Conservation (phyloP, 768 basidiomycete genomes). For the Piloderma croceum region DNA sequence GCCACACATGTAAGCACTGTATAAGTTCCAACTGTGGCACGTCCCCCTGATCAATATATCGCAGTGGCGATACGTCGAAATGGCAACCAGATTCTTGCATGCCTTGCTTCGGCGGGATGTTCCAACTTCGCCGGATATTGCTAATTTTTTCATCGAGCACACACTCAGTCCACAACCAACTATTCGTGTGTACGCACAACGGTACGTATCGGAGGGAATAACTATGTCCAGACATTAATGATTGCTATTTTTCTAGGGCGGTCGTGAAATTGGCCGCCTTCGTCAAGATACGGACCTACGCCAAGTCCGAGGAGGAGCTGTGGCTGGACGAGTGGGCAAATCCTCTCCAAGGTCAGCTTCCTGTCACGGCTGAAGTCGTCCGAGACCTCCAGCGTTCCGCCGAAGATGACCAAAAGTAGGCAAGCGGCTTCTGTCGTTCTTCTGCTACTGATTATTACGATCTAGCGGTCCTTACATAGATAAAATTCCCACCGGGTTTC, state of each 20-base stretch:
- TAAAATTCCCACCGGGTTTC: constrained; percentile 71
- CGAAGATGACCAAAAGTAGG: constrained; percentile 29
- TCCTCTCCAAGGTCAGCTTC: constrained; percentile 46
- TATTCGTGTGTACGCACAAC: constrained; percentile 60
- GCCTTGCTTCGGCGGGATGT: constrained; percentile 61
- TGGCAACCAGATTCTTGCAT: constrained; percentile 56
- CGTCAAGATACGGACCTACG: constrained; percentile 73
- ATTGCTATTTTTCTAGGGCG: constrained; percentile 38
- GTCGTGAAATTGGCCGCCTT: constrained; percentile 60
- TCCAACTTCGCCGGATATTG: constrained; percentile 45
- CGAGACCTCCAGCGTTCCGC: constrained; percentile 39
- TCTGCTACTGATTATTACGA: constrained; percentile 2
- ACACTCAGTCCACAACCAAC: constrained; percentile 66
- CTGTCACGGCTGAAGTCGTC: constrained; percentile 45
- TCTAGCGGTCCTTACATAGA: constrained; percentile 55
- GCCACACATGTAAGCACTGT: constrained; percentile 58
- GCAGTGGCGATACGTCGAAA: constrained; percentile 84
- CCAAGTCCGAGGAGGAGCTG: constrained; percentile 54
- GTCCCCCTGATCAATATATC: too few species aligned
- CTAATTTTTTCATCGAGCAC: constrained; percentile 60
- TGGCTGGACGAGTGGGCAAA: constrained; percentile 73
- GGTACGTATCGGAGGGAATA: constrained; percentile 32
- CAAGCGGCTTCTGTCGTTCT: constrained; percentile 1
- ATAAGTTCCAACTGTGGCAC: too few species aligned
- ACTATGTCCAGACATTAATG: not conserved